Evolutionary conservation across 1,284 basidiomycete species (phyloP), one percentile per base, ranked within the genome.

Genomic region (Stereum hirsutum): DNA sequence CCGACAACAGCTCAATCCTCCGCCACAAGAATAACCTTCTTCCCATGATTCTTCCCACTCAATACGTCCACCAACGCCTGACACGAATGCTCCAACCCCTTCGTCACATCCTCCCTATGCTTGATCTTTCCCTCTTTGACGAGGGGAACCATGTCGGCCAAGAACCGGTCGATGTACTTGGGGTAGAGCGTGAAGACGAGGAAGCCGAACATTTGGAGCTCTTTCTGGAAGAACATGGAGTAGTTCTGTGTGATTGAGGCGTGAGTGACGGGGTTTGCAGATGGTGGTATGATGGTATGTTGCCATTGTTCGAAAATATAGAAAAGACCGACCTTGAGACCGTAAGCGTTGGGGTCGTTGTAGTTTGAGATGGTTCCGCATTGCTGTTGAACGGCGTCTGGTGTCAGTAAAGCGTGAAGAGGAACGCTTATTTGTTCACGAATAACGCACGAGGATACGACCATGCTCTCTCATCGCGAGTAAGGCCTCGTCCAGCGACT

Each of bases 201-300:
- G 59, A 87, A 81, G 11, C 85, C 85, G 49, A 69, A 55, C 46
- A 87, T 60, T 10, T 61, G 71, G 42, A 81, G 66, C 34, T 70
- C 62, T 56, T 74, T 71, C 3, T 58, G 57, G 51, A 81, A 64
- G 49, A 81, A 60, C 41, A 64, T 32, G 26, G 49, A 27, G 4
- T 58, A 43, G 46, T 61, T 61, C 54, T 57, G 43, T 11, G 17
- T 14, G n/a, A 25, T 8, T 2, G 20, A 3, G 24, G 25, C 12
- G 10, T 38, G 15, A 34, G 17, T 17, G 28, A 30, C 8, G 28
- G 10, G n/a, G n/a, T 8, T 30, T 8, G 28, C 8, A n/a, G n/a
- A 30, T 8, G 28, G 28, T 8, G n/a, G 8, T 8, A 30, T 30
- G n/a, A 30, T 30, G n/a, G n/a, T 8, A 30, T 8, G 28, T 8